Conservation (phyloP, 1,284 basidiomycete species). For the Tilletia setariae region DNA sequence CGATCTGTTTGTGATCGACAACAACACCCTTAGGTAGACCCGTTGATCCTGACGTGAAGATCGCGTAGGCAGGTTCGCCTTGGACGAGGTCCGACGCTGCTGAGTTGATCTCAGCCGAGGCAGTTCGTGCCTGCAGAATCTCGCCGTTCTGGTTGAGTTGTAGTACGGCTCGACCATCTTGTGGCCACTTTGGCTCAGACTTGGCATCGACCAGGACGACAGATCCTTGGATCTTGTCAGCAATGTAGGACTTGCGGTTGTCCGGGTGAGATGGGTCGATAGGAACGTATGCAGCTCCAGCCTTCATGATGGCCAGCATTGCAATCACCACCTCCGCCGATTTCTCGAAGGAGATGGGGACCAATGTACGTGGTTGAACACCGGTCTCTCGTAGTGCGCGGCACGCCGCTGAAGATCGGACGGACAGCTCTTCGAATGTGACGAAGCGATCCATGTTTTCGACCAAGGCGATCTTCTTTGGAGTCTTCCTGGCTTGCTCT, state of each 20-base stretch:
- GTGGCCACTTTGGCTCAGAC: neutral
- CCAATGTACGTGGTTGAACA: neutral
- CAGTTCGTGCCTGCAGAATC: neutral
- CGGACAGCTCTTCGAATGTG: neutral
- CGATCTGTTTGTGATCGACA: constrained; percentile 39
- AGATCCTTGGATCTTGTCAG: neutral
- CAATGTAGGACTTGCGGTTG: neutral
- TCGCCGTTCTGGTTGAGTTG: neutral
- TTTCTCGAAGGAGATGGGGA: neutral
- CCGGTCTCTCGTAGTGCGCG: neutral
- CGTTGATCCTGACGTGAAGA: constrained; percentile 51
- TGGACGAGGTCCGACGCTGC: neutral
- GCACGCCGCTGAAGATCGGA: neutral
- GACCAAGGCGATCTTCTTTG: constrained; percentile 11
- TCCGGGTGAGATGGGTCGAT: constrained; percentile 8
- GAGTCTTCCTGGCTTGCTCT: neutral
- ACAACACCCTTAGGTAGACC: constrained; percentile 48
- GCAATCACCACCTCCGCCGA: constrained; percentile 6
- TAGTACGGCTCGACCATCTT: neutral
- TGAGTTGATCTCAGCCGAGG: neutral
- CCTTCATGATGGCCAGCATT: constrained; percentile 12
- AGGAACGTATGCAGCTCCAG: constrained; percentile 18
- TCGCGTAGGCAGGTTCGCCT: constrained; percentile 41
- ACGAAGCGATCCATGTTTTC: constrained; percentile 13
- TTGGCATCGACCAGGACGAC: neutral